phyloP scores from a whole-genome alignment of 805 yeast species.

The Saccharomycopsis oosterbeekiorum region DNA sequence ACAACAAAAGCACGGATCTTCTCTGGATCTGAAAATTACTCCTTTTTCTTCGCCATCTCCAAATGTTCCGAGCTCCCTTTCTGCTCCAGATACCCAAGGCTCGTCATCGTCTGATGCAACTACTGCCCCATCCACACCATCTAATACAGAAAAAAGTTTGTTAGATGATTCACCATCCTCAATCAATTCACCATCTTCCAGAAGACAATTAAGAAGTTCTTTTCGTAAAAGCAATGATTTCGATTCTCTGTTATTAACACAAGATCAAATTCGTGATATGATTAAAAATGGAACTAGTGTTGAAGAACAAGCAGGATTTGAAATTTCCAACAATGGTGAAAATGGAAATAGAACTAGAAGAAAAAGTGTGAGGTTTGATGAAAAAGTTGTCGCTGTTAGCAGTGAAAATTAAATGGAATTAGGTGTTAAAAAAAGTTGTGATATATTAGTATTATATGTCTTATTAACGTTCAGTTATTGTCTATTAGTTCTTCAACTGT shows the following conservation, averaged over 20 bases:
- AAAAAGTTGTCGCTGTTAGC: constrained; percentile 45
- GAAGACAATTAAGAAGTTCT: constrained; percentile 20
- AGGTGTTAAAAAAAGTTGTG: background rate
- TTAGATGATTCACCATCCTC: background rate
- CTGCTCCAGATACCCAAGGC: constrained; percentile 23
- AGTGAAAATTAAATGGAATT: constrained; percentile 7
- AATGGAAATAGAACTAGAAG: constrained; percentile 30
- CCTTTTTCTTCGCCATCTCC: background rate
- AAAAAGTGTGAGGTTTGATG: constrained; percentile 59
- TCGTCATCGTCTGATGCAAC: constrained; percentile 20
- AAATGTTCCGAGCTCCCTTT: background rate
- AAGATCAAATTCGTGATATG: constrained; percentile 39
- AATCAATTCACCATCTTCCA: background rate
- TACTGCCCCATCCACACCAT: background rate
- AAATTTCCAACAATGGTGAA: constrained; percentile 16
- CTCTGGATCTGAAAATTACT: background rate
- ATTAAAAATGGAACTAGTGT: constrained; percentile 35
- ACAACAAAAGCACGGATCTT: constrained; percentile 32
- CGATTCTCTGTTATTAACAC: constrained; percentile 15
- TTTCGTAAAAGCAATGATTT: constrained; percentile 8
- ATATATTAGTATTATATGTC: too few relatives aligned
- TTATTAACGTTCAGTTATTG: background rate
- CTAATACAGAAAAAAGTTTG: background rate
- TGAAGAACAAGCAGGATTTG: constrained; percentile 38
- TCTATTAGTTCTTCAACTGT: too few relatives aligned